Conservation (phyloP, 2,329 filamentous ascomycete species). For the Alternaria brassicicola region DNA sequence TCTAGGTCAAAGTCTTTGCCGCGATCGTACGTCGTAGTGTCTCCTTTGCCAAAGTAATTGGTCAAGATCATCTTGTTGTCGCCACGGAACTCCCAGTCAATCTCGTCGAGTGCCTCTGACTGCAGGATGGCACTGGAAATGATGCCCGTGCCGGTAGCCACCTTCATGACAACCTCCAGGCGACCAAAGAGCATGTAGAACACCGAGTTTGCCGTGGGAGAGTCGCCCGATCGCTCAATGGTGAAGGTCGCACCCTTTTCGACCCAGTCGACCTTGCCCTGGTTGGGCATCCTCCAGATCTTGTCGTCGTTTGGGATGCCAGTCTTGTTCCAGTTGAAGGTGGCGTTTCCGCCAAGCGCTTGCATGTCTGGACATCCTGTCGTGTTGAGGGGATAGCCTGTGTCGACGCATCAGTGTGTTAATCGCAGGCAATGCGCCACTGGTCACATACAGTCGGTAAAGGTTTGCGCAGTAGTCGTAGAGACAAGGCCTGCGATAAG, state of each 20-base stretch:
- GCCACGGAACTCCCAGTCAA: constrained; percentile 58
- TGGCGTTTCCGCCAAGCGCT: constrained; percentile 68
- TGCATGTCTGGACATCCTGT: constrained; percentile 71
- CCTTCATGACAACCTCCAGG: constrained; percentile 55
- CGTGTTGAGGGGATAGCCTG: constrained; percentile 72
- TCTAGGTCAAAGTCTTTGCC: constrained; percentile 46
- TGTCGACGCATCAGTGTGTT: neutral
- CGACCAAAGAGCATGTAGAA: constrained; percentile 63
- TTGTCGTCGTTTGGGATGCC: constrained; percentile 44
- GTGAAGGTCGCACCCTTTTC: constrained; percentile 72
- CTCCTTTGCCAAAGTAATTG: constrained; percentile 63
- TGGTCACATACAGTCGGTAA: constrained; percentile 60
- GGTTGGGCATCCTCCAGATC: constrained; percentile 69
- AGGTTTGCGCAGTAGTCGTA: constrained; percentile 72
- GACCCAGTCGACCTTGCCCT: constrained; percentile 68
- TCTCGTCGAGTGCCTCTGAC: constrained; percentile 60
- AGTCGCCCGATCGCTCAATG: constrained; percentile 72
- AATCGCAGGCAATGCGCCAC: neutral
- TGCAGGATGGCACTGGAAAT: constrained; percentile 59
- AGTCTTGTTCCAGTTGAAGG: constrained; percentile 60
- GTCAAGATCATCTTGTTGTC: constrained; percentile 52
- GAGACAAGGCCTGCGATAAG: constrained; percentile 48
- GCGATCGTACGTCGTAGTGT: constrained; percentile 59
- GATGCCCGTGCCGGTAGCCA: constrained; percentile 57
- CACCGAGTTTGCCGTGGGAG: constrained; percentile 73